Base-by-base conservation (phyloP, 2,329 filamentous ascomycete genomes). In the Ascochyta clinopodiicola region DNA sequence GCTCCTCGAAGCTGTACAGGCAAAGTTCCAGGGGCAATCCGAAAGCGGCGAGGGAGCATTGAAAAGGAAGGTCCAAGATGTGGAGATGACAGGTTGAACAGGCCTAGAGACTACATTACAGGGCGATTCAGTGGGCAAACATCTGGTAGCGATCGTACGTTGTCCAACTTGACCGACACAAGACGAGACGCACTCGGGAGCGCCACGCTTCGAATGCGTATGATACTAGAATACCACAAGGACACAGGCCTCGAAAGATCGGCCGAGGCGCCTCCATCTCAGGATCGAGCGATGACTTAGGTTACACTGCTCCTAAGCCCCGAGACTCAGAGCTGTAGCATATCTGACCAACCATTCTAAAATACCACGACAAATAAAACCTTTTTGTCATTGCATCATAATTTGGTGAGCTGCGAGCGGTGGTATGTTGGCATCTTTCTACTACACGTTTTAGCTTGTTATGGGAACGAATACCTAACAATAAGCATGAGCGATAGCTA, bases 1-100 rank as follows among this genome's bases (percentile, higher is more conserved):
- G 48, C 77, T 88, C 15, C 82, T 81, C 51, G 87, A 89, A 46
- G 63, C 68, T 44, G 51, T 74, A 15, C 63, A 71, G 48, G 61
- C 64, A 21, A 75, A 75, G 48, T 71, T 73, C 34, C 62, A 69
- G 34, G 61, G 44, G 13, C 61, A 70, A 40, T 46, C 54, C 7
- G 60, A 61, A 12, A 44, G 42, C 25, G 47, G 46, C 29, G 64
- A 64, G 10, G 52, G 48, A n/a, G 52, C 57, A 6, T 43, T 60
- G 32, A 70, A 72, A 51, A 65, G 69, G 51, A 72, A 69, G 56
- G 59, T 56, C 17, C 61, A 61, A 35, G 70, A 75, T 42, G 68
- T 72, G 19, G 70, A 74, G 35, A 73, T 75, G 72, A 62, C 61
- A 24, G 70, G 64, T 44, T 74, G 64, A 75, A 22, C 13, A 8